Evolutionary conservation across 1,284 basidiomycete genomes (phyloP), one percentile per base, ranked within the genome.

Genomic region (Cystobasidium pallidum): DNA sequence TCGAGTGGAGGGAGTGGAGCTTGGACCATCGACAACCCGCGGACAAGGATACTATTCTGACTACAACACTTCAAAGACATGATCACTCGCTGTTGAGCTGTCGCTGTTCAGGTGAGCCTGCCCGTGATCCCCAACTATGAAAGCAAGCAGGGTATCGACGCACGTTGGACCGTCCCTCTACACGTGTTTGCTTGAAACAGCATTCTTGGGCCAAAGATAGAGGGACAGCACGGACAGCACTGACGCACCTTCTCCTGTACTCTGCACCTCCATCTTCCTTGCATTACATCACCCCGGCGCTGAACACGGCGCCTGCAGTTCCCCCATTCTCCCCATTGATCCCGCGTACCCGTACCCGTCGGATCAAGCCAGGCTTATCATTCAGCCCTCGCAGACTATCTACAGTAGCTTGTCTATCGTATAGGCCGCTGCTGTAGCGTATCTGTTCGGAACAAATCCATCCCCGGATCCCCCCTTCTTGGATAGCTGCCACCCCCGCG

Each of bases 321-420:
- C n/a, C n/a, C n/a, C n/a, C n/a, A n/a, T n/a, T 47, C 11, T 21
- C 45, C 24, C 17, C 64, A 26, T 8, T 36, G 62, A 51, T 55
- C 68, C 68, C 68, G 68, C 68, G 68, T 55, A 71, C 59, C 64
- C 36, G 68, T 71, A 55, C 68, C 51, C 68, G 68, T 64, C 68
- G 68, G 68, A 63, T 51, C 61, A 24, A 47, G 8, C 45, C 24
- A 32, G 45, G 10, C 30, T 36, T 10, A 34, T 30, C 30, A 39
- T 21, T 32, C 28, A 55, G 6, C 26, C 41, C 68, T 6, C 13
- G 13, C 13, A 59, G 49, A 24, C 49, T 15, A n/a, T 52, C 45
- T 45, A 7, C 49, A 41, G 13, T 30, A 11, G 51, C 67, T 58
- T 55, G 67, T 58, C 67, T 70, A 70, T 47, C 58, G 67, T 70